Percentiles rank a stretch among this genome's conserved stretches.
These are phyloP conservation scores for Chlorella ohadii DNA, from an alignment of 139 green algal genomes.

Conservation along the genomic window DNA sequence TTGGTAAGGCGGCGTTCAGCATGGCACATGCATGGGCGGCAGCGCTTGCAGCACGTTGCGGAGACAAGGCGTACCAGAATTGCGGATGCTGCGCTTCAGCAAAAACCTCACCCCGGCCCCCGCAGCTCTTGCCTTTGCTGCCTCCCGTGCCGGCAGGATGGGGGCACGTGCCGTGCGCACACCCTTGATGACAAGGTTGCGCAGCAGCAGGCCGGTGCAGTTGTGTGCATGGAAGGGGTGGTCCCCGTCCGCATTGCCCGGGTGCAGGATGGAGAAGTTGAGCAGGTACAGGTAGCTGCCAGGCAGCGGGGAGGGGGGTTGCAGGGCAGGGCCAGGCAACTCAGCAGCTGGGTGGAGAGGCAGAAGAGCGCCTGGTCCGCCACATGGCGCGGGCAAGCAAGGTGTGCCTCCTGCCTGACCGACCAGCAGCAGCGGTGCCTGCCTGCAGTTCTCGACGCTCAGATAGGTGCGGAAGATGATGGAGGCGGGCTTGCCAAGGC, in stretches of 20 bases:
- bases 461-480: background rate
- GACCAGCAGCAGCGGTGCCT: background rate
- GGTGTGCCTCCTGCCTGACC: too few relatives aligned
- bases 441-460: background rate
- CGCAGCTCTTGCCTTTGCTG: background rate
- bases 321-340: background rate
- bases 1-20: too few relatives aligned
- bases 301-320: background rate
- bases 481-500: too few relatives aligned
- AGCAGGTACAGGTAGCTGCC: background rate
- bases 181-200: background rate
- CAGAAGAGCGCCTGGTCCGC: too few relatives aligned
- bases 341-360: too few relatives aligned
- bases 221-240: background rate
- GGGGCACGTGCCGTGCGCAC: background rate
- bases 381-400: too few relatives aligned
- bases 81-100: too few relatives aligned
- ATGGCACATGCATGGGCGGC: too few relatives aligned
- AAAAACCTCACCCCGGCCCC: too few relatives aligned
- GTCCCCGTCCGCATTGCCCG: background rate
- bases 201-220: constrained; percentile 13
- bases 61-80: too few relatives aligned
- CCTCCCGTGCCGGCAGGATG: background rate
- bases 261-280: background rate
- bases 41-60: too few relatives aligned